These are phyloP conservation scores for Fusarium sp. DNA, from an alignment of 2,329 filamentous ascomycete genomes.

Conservation along the genomic window DNA sequence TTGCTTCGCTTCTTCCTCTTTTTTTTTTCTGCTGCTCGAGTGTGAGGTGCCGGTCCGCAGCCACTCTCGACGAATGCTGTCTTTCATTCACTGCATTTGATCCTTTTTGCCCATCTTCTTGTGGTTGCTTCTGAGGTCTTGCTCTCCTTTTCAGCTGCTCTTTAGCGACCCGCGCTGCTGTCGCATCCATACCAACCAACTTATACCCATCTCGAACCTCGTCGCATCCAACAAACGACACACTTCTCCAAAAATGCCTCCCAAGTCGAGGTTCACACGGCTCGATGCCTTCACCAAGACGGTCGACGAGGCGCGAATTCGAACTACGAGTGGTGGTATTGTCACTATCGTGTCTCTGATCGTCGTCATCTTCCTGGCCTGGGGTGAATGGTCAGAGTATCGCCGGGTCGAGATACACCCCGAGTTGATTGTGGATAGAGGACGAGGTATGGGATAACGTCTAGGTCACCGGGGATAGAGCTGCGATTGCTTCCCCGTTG, in stretches of 20 bases:
- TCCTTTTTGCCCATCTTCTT: conserved; percentile 10
- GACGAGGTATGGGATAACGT: conserved; percentile 73
- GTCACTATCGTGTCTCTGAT: conserved; percentile 93
- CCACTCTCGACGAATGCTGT: conserved; percentile 29
- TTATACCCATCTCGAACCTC: conserved; percentile 20
- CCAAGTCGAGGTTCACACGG: conserved; percentile 94
- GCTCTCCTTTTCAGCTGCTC: conserved; percentile 36
- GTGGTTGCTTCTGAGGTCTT: background rate
- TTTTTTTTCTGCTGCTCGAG: conserved; percentile 29
- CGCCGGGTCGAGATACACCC: conserved; percentile 86
- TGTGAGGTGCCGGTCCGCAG: conserved; percentile 36
- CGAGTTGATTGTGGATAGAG: conserved; percentile 96
- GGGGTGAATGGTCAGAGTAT: conserved; percentile 98
- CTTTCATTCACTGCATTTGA: conserved; percentile 33
- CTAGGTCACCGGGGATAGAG: background rate
- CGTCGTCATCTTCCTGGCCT: conserved; percentile 87
- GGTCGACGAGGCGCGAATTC: conserved; percentile 95
- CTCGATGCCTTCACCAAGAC: conserved; percentile 99
- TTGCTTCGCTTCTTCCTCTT: conserved; percentile 27
- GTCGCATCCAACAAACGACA: conserved; percentile 12
- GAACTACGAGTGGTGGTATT: conserved; percentile 94
- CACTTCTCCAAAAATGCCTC: conserved; percentile 71
- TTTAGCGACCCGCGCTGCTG: conserved; percentile 19
- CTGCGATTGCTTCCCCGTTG: background rate
- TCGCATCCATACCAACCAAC: conserved; percentile 15